Base-by-base conservation (phyloP, 1,284 basidiomycete species). In the Cronartium quercuum region DNA sequence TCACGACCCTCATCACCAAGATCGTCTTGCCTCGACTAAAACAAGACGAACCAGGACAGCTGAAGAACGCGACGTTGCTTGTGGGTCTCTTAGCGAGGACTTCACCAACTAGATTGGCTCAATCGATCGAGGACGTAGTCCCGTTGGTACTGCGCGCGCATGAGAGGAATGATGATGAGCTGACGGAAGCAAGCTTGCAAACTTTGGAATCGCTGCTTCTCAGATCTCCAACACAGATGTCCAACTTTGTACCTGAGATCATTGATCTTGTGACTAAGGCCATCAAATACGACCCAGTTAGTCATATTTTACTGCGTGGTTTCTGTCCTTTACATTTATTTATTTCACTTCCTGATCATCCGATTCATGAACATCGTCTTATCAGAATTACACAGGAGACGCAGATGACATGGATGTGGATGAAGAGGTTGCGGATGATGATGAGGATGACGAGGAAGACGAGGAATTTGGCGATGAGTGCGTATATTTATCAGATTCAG, bases 241-340 rank as follows among this genome's bases (percentile, higher is more conserved):
- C 89, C 0, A 85, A 89, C 0, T 92, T 89, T 80, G 83, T 97
- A 57, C 83, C 83, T 47, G 82, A 85, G 7, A 89, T 94, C 77
- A 85, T 91, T 15, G 86, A 89, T 73, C 84, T 86, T 13, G 91
- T 89, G 1, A 86, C 86, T 42, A 86, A 88, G 77, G 89, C 89
- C 77, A 90, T 98, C 84, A 94, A 92, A 82, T 90, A 94, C 81
- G 95, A 99, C 81, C 95, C 96, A 0, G 91, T 93, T 80, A 78
- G 90, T 84, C 3, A 6, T 57, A 38, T 57, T 63, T 38, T 41
- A 29, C 4, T 67, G 71, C 6, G 18, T 47, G 60, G 4, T 13
- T 44, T 35, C 21, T n/a, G n/a, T n/a, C n/a, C 13, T 34, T 29
- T 12, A 66, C 21, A 42, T 12, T 21, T 21, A 34, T 62, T 34